Conservation (phyloP, 208 protist species). For the Crithidia fasciculata region DNA sequence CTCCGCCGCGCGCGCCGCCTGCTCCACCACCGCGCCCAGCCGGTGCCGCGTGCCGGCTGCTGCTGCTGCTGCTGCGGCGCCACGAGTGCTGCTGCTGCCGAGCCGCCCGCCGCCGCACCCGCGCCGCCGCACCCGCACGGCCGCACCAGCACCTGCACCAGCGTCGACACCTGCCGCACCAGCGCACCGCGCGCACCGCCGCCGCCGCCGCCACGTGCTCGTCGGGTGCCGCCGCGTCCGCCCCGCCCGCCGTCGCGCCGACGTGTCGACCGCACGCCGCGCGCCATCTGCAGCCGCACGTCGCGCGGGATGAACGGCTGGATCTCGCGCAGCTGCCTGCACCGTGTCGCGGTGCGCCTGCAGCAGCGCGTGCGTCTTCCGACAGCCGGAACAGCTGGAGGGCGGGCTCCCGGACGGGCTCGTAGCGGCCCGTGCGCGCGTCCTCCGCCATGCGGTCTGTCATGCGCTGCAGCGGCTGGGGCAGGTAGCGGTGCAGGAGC, state of each 20-base stretch:
- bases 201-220: background rate
- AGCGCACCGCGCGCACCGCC: too few species aligned
- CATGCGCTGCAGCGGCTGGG: background rate
- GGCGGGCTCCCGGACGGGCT: background rate
- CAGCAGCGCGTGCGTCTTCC: slow-evolving; percentile 2
- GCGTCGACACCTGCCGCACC: too few species aligned
- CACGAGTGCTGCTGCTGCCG: background rate
- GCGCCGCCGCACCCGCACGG: too few species aligned
- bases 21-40: background rate
- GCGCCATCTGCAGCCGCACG: background rate
- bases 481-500: too few species aligned
- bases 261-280: background rate
- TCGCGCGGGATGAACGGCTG: slow-evolving; percentile 21
- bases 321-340: slow-evolving; percentile 22
- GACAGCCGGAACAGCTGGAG: background rate
- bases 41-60: background rate
- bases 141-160: too few species aligned
- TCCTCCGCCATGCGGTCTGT: slow-evolving; percentile 4
- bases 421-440: background rate
- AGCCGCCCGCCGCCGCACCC: too few species aligned
- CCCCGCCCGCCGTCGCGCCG: background rate
- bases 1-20: background rate
- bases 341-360: slow-evolving; percentile 21
- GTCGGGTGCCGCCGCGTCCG: background rate
- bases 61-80: background rate